phyloP scores from a whole-genome alignment of 257 asterid genomes.

The Avicennia marina region DNA sequence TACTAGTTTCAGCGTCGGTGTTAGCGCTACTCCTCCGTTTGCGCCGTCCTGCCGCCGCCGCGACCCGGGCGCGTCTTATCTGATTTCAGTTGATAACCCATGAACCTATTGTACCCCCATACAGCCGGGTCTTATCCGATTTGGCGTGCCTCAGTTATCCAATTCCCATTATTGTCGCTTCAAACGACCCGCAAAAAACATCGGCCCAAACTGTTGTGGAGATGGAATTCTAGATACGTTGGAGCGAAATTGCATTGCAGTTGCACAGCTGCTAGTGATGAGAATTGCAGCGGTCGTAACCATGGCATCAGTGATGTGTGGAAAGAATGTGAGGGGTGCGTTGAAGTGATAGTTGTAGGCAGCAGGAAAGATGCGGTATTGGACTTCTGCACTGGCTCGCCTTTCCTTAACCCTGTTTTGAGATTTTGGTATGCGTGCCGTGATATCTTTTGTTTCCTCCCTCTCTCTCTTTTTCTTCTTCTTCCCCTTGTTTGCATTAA shows the following conservation, averaged over 20 bases:
- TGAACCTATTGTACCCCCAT: constrained; percentile 28
- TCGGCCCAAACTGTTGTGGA: constrained; percentile 3
- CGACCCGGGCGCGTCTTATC: not conserved
- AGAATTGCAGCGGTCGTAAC: constrained; percentile 4
- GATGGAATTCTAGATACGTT: constrained; percentile 24
- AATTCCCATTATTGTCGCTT: constrained; percentile 13
- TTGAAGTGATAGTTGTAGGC: constrained; percentile 76
- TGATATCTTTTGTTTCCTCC: not conserved
- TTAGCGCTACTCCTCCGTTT: not conserved
- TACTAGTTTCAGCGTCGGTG: not conserved
- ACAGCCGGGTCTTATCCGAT: constrained; percentile 13
- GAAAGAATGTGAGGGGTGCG: constrained; percentile 44
- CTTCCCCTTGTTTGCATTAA: not conserved
- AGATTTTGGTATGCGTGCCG: constrained; percentile 59
- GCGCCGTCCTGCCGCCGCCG: not conserved
- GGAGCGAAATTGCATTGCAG: constrained; percentile 17
- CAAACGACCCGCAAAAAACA: constrained; percentile 15
- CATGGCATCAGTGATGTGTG: constrained; percentile 12
- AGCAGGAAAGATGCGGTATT: constrained; percentile 74
- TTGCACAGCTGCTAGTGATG: constrained; percentile 2
- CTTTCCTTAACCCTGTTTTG: constrained; percentile 56
- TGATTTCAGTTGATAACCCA: constrained; percentile 13
- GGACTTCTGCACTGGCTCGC: constrained; percentile 69
- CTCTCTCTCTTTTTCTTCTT: not conserved
- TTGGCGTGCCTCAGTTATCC: constrained; percentile 17